A percentile compares a stretch with the other conserved stretches of the same genome.
Conservation (phyloP, 768 basidiomycete species). For the Hydnum rufescens region DNA sequence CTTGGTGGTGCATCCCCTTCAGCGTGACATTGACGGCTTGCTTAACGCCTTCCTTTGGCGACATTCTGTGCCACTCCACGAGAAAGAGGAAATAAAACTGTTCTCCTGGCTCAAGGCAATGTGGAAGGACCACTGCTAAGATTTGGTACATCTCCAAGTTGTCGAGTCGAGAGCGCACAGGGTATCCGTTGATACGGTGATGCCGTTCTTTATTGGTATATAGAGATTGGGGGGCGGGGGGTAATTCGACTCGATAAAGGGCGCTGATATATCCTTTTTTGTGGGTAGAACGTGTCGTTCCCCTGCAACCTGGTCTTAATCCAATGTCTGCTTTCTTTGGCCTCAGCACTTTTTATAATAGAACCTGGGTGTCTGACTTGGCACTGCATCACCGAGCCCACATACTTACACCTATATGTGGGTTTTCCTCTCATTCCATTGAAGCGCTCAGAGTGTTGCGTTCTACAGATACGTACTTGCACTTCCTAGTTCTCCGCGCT, state of each 20-base stretch:
- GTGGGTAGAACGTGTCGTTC: conserved; percentile 32
- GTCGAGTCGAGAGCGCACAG: conserved; percentile 48
- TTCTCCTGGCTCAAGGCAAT: conserved; percentile 52
- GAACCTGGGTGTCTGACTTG: conserved; percentile 32
- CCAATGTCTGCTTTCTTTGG: conserved; percentile 45
- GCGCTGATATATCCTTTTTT: no score
- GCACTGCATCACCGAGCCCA: conserved; percentile 28
- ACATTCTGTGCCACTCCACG: no score
- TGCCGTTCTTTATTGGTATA: conserved; percentile 46
- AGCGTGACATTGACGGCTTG: conserved; percentile 41
- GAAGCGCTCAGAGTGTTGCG: background rate
- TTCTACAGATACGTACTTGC: conserved; percentile 33
- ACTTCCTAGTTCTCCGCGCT: conserved; percentile 27
- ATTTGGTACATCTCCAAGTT: conserved; percentile 54
- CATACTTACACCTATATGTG: conserved; percentile 43
- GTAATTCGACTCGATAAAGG: no score
- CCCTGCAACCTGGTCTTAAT: conserved; percentile 31
- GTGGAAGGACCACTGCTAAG: conserved; percentile 53
- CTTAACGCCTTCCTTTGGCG: conserved; percentile 32
- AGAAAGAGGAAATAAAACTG: conserved; percentile 20
- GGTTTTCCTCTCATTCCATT: no score
- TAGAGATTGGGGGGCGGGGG: background rate
- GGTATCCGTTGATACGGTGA: conserved; percentile 35
- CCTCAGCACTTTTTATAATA: conserved; percentile 36
- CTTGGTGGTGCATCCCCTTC: no score